These are phyloP conservation scores for Hortaea werneckii DNA, from an alignment of 2,329 filamentous ascomycete genomes.

Conservation along the genomic window DNA sequence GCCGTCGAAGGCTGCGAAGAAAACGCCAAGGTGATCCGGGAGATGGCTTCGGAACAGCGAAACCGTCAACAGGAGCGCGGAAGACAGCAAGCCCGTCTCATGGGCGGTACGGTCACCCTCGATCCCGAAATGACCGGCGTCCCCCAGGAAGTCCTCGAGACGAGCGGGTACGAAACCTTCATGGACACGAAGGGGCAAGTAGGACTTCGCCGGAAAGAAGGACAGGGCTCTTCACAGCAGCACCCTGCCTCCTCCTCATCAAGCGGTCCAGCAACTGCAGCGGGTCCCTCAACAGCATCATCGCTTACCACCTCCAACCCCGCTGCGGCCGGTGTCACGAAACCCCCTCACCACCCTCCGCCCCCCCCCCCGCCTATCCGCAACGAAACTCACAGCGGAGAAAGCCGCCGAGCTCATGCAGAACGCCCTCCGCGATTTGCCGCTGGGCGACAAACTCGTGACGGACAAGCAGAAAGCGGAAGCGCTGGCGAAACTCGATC, in stretches of 20 bases:
- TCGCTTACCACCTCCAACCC: background rate
- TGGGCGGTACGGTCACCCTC: slow-evolving; percentile 26
- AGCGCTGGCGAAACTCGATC: slow-evolving; percentile 36
- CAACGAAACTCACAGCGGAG: slow-evolving; percentile 26
- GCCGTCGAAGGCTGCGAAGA: slow-evolving; percentile 57
- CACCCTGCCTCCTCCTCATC: background rate
- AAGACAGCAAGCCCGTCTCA: slow-evolving; percentile 43
- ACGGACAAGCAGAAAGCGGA: slow-evolving; percentile 35
- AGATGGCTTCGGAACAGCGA: slow-evolving; percentile 34
- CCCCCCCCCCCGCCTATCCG: slow-evolving; percentile 5
- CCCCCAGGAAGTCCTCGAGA: slow-evolving; percentile 38
- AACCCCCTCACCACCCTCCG: background rate
- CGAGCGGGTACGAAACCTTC: slow-evolving; percentile 41
- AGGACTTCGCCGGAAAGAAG: slow-evolving; percentile 34
- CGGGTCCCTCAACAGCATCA: background rate
- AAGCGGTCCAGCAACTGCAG: background rate
- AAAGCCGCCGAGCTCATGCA: slow-evolving; percentile 39
- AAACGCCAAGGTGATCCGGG: slow-evolving; percentile 60
- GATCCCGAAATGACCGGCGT: slow-evolving; percentile 15
- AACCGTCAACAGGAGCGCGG: background rate
- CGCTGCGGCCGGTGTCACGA: background rate
- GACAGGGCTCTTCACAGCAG: slow-evolving; percentile 6
- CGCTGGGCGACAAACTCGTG: slow-evolving; percentile 27
- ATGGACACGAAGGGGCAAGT: slow-evolving; percentile 40
- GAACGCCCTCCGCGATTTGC: slow-evolving; percentile 37